These are phyloP conservation scores for Quercus suber DNA, from an alignment of 306 rosid species.

Conservation along the genomic window DNA sequence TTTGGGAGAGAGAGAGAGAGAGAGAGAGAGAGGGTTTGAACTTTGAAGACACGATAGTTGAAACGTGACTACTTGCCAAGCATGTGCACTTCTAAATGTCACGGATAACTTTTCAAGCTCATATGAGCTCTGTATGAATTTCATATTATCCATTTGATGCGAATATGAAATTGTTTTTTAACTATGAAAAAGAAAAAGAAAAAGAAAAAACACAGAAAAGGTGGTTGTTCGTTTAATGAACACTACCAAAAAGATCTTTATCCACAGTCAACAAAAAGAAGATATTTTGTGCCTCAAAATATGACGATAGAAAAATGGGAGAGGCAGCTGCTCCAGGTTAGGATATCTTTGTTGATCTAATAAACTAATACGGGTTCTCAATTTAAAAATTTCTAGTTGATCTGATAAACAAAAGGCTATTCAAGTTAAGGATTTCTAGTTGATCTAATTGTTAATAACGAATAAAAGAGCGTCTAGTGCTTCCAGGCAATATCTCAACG, in stretches of 20 bases:
- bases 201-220: neutral
- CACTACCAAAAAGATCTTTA: neutral
- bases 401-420: neutral
- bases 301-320: neutral
- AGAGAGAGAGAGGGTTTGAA: no score
- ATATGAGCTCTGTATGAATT: neutral
- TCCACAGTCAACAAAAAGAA: neutral
- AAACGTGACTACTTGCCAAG: no score
- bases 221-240: neutral
- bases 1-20: no score
- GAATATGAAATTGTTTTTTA: neutral
- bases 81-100: no score
- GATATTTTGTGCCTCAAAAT: neutral
- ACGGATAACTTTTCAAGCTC: neutral
- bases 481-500: neutral
- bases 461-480: neutral
- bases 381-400: slow-evolving; percentile 7
- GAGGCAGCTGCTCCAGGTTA: neutral
- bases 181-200: neutral
- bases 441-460: neutral
- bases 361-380: neutral
- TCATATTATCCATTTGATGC: neutral
- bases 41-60: no score
- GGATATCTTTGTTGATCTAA: neutral
- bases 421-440: slow-evolving; percentile 1